Conservation (phyloP, 1,284 basidiomycete species). For the Trametes pubescens region DNA sequence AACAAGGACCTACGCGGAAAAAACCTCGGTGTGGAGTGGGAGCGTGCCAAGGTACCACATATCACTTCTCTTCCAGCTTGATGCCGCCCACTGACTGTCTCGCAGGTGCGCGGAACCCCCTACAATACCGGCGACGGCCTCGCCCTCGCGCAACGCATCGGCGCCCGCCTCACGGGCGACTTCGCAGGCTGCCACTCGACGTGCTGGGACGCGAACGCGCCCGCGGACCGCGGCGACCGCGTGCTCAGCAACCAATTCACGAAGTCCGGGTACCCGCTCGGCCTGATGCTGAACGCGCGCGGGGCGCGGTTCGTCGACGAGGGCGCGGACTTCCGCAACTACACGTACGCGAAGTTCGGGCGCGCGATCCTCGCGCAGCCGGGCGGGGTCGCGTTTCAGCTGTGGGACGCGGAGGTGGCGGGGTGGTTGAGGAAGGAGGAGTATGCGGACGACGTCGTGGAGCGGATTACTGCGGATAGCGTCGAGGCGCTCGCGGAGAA, state of each 20-base stretch:
- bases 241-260: slow-evolving; percentile 72
- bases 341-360: slow-evolving; percentile 75
- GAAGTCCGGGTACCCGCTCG: slow-evolving; percentile 75
- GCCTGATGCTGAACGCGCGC: slow-evolving; percentile 67
- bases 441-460: slow-evolving; percentile 66
- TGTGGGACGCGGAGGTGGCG: slow-evolving; percentile 61
- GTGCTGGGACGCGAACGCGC: slow-evolving; percentile 73
- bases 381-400: slow-evolving; percentile 65
- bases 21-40: slow-evolving; percentile 64
- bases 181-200: slow-evolving; percentile 74
- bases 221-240: slow-evolving; percentile 57
- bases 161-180: slow-evolving; percentile 66
- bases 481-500: slow-evolving; percentile 60
- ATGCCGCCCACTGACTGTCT: neutral
- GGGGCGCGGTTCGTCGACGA: slow-evolving; percentile 74
- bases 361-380: slow-evolving; percentile 65
- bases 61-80: neutral
- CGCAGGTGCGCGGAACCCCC: slow-evolving; percentile 71
- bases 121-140: slow-evolving; percentile 74
- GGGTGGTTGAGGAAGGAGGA: slow-evolving; percentile 63
- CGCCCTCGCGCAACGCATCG: slow-evolving; percentile 55
- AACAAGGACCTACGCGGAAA: slow-evolving; percentile 57
- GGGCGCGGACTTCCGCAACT: slow-evolving; percentile 74
- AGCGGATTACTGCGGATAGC: slow-evolving; percentile 57
- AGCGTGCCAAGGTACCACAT: slow-evolving; percentile 56